A percentile compares a stretch with the other conserved stretches of the same genome.
Evolutionary conservation across 164 flowering plant genomes (phyloP).

Genomic region (Kingdonia uniflora): DNA sequence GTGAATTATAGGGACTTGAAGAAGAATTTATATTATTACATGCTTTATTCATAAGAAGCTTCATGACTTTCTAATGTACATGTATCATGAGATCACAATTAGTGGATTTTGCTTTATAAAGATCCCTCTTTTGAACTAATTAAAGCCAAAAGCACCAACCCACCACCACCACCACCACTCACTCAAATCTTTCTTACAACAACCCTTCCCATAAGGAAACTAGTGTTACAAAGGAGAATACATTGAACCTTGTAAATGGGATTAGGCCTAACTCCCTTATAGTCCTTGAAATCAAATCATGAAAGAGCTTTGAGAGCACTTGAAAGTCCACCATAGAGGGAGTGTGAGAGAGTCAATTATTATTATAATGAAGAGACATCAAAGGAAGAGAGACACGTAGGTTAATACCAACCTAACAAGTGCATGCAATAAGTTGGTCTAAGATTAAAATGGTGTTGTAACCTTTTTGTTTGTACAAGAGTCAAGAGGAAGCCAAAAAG

Average conservation of each 20-base stretch:
- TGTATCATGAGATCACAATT: constrained; percentile 13
- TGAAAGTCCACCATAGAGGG: constrained; percentile 6
- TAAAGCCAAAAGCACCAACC: constrained; percentile 14
- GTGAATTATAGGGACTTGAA: constrained; percentile 5
- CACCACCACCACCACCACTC: constrained; percentile 12
- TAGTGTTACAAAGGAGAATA: constrained; percentile 12
- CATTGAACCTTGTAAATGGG: constrained; percentile 26
- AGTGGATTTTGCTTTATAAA: constrained; percentile 10
- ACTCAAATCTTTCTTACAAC: constrained; percentile 1
- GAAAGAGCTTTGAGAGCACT: constrained; percentile 2
- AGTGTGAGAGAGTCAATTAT: no score
- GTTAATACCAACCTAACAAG: constrained; percentile 4
- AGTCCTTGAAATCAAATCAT: constrained; percentile 16
- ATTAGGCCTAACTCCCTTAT: constrained; percentile 13
- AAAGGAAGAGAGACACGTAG: constrained; percentile 9
- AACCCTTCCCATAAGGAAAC: constrained; percentile 3
- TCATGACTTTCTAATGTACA: constrained; percentile 6
- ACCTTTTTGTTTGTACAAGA: constrained; percentile 5
- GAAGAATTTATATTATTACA: constrained; percentile 7
- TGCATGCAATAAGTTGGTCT: not conserved
- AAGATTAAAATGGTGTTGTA: not conserved
- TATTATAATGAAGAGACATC: constrained; percentile 2
- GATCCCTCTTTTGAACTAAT: constrained; percentile 12
- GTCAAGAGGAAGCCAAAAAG: constrained; percentile 7
- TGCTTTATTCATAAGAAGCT: constrained; percentile 3